Evolutionary conservation across 495 filamentous ascomycete genomes (phyloP).

Genomic region (Penicillium soppii): DNA sequence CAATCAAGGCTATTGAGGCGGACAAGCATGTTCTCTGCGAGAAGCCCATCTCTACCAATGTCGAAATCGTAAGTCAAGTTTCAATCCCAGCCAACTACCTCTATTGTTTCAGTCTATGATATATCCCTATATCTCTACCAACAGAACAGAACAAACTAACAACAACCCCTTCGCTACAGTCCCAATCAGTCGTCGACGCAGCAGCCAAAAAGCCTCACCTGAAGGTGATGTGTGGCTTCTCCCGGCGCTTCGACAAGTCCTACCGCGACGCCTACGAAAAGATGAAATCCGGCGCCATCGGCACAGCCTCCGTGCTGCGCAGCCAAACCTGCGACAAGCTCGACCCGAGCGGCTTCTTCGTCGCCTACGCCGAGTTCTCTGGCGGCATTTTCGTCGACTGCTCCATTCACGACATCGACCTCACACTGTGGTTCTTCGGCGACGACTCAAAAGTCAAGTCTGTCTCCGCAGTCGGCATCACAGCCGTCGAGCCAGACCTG

Average conservation of each 20-base stretch:
- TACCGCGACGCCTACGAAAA: slow-evolving; percentile 53
- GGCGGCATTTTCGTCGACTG: slow-evolving; percentile 61
- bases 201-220: slow-evolving; percentile 41
- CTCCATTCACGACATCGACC: slow-evolving; percentile 57
- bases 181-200: slow-evolving; percentile 51
- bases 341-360: slow-evolving; percentile 53
- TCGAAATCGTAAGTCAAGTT: slow-evolving; percentile 46
- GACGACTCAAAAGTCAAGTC: slow-evolving; percentile 42
- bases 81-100: background rate
- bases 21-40: slow-evolving; percentile 57
- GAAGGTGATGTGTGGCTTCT: slow-evolving; percentile 60
- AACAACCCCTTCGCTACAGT: slow-evolving; percentile 29
- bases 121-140: too few relatives aligned
- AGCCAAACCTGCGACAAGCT: slow-evolving; percentile 57
- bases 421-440: slow-evolving; percentile 55
- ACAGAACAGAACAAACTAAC: background rate
- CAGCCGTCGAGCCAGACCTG: slow-evolving; percentile 58
- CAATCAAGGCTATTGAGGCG: slow-evolving; percentile 54
- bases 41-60: slow-evolving; percentile 52
- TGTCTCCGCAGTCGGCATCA: slow-evolving; percentile 50
- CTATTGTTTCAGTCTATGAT: too few relatives aligned
- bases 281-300: slow-evolving; percentile 48
- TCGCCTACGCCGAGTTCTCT: slow-evolving; percentile 49
- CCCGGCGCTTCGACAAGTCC: slow-evolving; percentile 55
- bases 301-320: slow-evolving; percentile 54